Base-by-base conservation (phyloP, 116 monocot genomes). In the Zostera marina region DNA sequence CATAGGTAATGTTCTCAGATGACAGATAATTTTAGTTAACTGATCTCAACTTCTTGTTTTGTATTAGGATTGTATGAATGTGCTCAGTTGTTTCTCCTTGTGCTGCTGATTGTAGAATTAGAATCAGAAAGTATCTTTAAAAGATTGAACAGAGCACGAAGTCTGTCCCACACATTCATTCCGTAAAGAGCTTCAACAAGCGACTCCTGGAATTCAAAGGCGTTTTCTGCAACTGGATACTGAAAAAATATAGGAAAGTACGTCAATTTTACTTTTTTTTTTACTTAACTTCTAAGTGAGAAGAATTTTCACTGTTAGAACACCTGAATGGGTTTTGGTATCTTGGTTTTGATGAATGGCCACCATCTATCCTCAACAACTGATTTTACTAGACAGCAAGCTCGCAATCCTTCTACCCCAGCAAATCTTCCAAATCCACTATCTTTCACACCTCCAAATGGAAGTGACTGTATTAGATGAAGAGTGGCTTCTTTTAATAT, bases 371-470 rank as follows among this genome's bases (percentile, higher is more conserved):
- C 96, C 62, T 80, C 89, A 25, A 85, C 96, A 41, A 96, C 89
- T 20, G 96, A 77, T 51, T 96, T 96, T 23, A 96, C 85, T 26
- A 96, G 85, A 66, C 96, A 96, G 72, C 89, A 96, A 42, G 96
- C 82, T 46, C 89, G 77, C 61, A 89, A 52, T 3, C 96, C 96
- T 72, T 96, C 96, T 10, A 96, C 80, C 56, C 96, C 96, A 44
- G 80, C 89, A 69, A 96, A 96, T 78, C 89, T 82, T 58, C 96
- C 96, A 60, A 89, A 89, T 48, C 96, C 89, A 67, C 89, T 96
- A 57, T 96, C 76, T 68, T 96, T 96, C 23, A 89, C 89, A 42
- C 89, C 96, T 20, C 96, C 89, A 76, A 96, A 96, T 20, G 96
- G 96, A 47, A 96, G 72, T 53, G 96, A 96, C 96, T 96, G 63